Evolutionary conservation across 495 filamentous ascomycete genomes (phyloP), one percentile per base, ranked within the genome.

Genomic region (Aspergillus olivimuriae): DNA sequence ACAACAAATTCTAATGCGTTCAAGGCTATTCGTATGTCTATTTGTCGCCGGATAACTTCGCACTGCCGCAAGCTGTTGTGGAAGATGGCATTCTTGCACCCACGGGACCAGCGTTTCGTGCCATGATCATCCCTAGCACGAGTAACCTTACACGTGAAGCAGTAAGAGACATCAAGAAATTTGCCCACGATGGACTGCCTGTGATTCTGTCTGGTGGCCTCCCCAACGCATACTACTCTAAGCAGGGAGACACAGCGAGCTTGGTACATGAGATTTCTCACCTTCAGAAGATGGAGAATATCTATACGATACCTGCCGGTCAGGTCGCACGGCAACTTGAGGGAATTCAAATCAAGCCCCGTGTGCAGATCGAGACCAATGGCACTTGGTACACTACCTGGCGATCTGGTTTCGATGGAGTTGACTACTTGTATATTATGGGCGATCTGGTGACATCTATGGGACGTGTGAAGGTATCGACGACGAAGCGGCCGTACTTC

Each of bases 1-100:
- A 11, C 18, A 10, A 17, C 34, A 11, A 36, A 43, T 33, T 8
- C 17, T 42, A 9, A 43, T 16, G n/a, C 2, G 23, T 9, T 10
- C 14, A n/a, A 67, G 73, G 72, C 1, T 76, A 60, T 46, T 66
- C 69, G 0, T 70, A 74, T 44, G 62, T 69, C n/a, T 76, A 78
- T 47, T 57, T 76, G 1, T 63, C 63, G 1, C 64, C 72, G 0
- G 68, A 69, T 24, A 76, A 78, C 48, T 61, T 75, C 28, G 54
- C 54, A 9, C 55, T 70, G 2, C 47, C 57, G 0, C 39, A 56
- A 17, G 63, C 68, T 2, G 31, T 34, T 9, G 66, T 75, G 0
- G 46, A 42, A 9, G 50, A 68, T 41, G 56, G 55, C 5, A 43
- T 47, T 1, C 52, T 78, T 15, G 70, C 61, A 0, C 61, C 67